Evolutionary conservation across 2,329 filamentous ascomycete species (phyloP).

Genomic region (Sporothrix brunneoviolacea): DNA sequence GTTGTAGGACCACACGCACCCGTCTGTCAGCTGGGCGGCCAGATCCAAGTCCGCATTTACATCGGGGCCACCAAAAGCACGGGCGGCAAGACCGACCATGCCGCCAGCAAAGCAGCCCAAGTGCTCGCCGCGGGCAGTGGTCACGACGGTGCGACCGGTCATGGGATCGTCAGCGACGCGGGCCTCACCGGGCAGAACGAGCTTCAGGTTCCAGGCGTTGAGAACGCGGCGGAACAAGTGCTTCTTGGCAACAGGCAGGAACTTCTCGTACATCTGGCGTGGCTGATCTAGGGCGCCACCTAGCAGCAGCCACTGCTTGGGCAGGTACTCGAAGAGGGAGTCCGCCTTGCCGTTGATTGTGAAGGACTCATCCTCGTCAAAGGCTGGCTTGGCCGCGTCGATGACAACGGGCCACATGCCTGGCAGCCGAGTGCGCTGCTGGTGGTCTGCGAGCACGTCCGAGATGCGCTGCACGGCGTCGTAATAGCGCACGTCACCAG

Average conservation of each 20-base stretch:
- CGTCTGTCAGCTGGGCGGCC: conserved; percentile 53
- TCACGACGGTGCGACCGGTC: conserved; percentile 21
- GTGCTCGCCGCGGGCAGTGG: conserved; percentile 41
- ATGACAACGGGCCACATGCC: conserved; percentile 57
- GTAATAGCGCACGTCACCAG: conserved; percentile 53
- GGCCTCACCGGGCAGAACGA: conserved; percentile 45
- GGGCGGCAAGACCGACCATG: conserved; percentile 58
- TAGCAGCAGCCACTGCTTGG: conserved; percentile 59
- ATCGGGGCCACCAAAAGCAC: conserved; percentile 47
- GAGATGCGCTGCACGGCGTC: conserved; percentile 54
- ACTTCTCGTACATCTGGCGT: conserved; percentile 24
- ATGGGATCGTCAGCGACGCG: conserved; percentile 23
- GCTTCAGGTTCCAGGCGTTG: conserved; percentile 30
- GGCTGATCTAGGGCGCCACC: conserved; percentile 48
- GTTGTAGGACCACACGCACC: conserved; percentile 59
- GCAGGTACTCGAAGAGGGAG: conserved; percentile 58
- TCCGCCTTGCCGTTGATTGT: conserved; percentile 51
- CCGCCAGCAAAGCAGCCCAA: conserved; percentile 58
- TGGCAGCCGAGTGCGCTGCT: conserved; percentile 48
- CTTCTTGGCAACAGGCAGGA: conserved; percentile 30
- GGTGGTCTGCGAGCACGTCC: conserved; percentile 46
- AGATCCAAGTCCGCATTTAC: conserved; percentile 51
- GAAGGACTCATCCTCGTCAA: conserved; percentile 49
- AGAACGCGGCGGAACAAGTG: conserved; percentile 34
- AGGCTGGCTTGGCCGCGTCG: conserved; percentile 46